Conservation (phyloP, 1,139 yeast species). For the Pichia sp. region DNA sequence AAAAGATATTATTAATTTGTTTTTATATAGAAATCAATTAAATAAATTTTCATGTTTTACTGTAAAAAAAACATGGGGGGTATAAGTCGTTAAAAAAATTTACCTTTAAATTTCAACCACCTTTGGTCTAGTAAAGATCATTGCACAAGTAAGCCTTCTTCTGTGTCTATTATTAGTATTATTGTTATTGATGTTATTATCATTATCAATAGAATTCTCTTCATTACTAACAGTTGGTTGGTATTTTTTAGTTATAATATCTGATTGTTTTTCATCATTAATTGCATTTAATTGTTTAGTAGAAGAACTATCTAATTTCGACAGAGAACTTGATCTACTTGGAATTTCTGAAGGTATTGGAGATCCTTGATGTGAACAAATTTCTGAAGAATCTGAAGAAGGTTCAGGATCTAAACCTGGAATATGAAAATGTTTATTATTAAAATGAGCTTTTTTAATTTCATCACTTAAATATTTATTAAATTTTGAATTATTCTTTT, state of each 20-base stretch:
- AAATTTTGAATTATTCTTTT: conserved; percentile 1
- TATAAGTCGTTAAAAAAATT: background rate
- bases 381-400: background rate
- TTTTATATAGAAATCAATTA: too few relatives aligned
- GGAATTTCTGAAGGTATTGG: background rate
- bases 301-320: background rate
- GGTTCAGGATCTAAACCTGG: conserved; percentile 12
- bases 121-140: conserved; percentile 29
- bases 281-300: background rate
- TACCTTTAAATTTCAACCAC: conserved; percentile 22
- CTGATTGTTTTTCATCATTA: background rate
- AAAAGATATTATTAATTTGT: too few relatives aligned
- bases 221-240: too few relatives aligned
- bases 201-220: too few relatives aligned
- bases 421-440: conserved; percentile 5
- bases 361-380: background rate
- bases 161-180: conserved; percentile 20
- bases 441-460: background rate
- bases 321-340: conserved; percentile 1
- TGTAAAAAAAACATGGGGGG: too few relatives aligned
- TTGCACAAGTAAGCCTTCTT: conserved; percentile 30
- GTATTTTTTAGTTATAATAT: background rate
- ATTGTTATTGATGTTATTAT: too few relatives aligned
- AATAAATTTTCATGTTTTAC: background rate
- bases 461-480: conserved; percentile 1